Base-by-base conservation (phyloP, 1,139 yeast genomes). In the Suhomyces bolitotheri region DNA sequence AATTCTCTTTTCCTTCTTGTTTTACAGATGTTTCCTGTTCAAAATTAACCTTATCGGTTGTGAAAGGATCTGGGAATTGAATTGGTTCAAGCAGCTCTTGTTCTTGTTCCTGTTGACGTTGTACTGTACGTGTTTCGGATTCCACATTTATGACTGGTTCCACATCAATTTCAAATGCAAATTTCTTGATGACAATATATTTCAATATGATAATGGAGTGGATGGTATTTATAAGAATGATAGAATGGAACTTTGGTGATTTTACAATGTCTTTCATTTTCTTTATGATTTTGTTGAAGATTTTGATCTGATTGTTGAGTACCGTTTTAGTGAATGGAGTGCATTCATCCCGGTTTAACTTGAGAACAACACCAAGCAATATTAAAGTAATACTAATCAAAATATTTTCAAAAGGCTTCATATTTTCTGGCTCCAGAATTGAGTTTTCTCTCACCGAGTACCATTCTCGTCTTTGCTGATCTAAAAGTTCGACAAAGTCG, bases 191-290 rank as follows among this genome's bases (percentile, higher is more conserved):
- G 14, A 64, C 49, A 17, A 65, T 51, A 43, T 50, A 61, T 39
- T 64, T 66, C 33, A 66, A 50, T 5, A 64, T 56, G 7, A 60
- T 42, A 7, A 63, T 51, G 15, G 67, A 56, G 27, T 65, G 70
- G 23, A 65, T 47, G 11, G 61, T 49, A 38, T 57, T 56, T 7
- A 57, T 47, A 19, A 61, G 41, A 2, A 62, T 45, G 8, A 52
- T 44, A 7, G 64, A 46, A 31, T 49, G 55, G 28, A 29, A 27
- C 29, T 41, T 38, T 22, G 46, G 40, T 12, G 36, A 34, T 16
- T 42, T 38, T 26, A 44, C 31, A 24, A 44, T 34, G 34, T 7
- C 15, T 16, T 38, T 44, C 22, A 60, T 44, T 38, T 59, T 61
- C 23, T 36, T 41, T 8, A 54, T 41, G 7, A 63, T 35, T 37